Evolutionary conservation across 768 basidiomycete species (phyloP).

Genomic region (Coprinopsis cinerea): DNA sequence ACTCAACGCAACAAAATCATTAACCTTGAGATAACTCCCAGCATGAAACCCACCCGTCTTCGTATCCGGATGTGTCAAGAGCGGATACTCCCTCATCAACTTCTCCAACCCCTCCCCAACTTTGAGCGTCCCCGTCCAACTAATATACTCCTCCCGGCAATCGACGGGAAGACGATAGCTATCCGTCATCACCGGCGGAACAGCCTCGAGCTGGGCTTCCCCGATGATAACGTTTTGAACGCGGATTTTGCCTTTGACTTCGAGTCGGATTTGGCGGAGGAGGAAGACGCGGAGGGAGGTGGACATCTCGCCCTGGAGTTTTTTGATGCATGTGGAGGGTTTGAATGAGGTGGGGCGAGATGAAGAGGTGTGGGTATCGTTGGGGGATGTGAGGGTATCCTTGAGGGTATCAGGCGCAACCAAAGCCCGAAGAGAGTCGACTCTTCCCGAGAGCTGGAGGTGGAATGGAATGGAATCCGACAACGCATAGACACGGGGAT

Average conservation of each 20-base stretch:
- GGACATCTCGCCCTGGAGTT: slow-evolving; percentile 1
- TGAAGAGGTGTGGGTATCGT: slow-evolving; percentile 2
- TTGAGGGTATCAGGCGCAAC: slow-evolving; percentile 24
- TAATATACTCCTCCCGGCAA: slow-evolving; percentile 25
- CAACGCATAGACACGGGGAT: slow-evolving; percentile 46
- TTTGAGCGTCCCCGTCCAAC: slow-evolving; percentile 59
- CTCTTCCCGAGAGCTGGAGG: slow-evolving; percentile 48
- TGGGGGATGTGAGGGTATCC: slow-evolving; percentile 7
- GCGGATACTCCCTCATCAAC: background rate
- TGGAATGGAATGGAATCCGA: slow-evolving; percentile 59
- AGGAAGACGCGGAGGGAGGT: slow-evolving; percentile 37
- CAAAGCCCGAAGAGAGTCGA: slow-evolving; percentile 41
- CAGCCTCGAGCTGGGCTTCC: slow-evolving; percentile 41
- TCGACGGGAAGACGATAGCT: slow-evolving; percentile 15
- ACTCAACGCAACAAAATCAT: slow-evolving; percentile 50
- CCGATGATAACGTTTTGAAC: slow-evolving; percentile 39
- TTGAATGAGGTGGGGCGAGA: slow-evolving; percentile 19
- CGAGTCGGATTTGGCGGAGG: slow-evolving; percentile 41
- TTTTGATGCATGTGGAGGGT: slow-evolving; percentile 2
- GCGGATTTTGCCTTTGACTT: slow-evolving; percentile 27
- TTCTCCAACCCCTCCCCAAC: slow-evolving; percentile 16
- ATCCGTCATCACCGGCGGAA: slow-evolving; percentile 30
- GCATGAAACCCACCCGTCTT: slow-evolving; percentile 42
- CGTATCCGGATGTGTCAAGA: slow-evolving; percentile 26
- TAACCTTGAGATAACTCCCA: slow-evolving; percentile 35